Evolutionary conservation across 495 filamentous ascomycete species (phyloP).

Genomic region (Talaromyces borbonicus): DNA sequence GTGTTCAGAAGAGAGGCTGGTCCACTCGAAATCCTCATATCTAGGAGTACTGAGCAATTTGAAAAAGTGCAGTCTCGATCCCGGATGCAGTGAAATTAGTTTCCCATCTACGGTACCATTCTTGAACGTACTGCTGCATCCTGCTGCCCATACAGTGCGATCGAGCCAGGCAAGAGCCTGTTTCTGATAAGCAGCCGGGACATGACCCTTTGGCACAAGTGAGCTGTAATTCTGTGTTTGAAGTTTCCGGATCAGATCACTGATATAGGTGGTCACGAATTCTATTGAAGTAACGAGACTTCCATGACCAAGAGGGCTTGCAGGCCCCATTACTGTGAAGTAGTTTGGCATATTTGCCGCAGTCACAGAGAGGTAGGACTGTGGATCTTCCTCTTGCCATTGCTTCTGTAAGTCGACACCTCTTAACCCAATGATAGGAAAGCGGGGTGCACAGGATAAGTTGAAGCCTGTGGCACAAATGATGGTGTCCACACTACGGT

Average conservation of each 20-base stretch:
- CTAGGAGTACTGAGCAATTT: constrained; percentile 37
- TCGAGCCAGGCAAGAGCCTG: no score
- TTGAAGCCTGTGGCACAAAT: constrained; percentile 49
- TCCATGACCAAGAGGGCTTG: constrained; percentile 30
- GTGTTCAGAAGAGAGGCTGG: no score
- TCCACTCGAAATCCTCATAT: constrained; percentile 42
- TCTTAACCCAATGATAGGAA: constrained; percentile 40
- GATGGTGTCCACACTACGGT: constrained; percentile 29
- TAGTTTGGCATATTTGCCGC: constrained; percentile 58
- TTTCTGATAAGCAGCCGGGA: no score
- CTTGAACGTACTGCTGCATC: constrained; percentile 39
- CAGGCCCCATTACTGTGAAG: constrained; percentile 43
- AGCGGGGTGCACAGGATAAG: constrained; percentile 37
- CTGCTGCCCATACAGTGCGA: constrained; percentile 27
- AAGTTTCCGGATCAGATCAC: constrained; percentile 25
- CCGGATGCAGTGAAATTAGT: constrained; percentile 24
- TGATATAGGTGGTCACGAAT: constrained; percentile 30
- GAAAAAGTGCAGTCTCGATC: constrained; percentile 37
- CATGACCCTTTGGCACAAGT: constrained; percentile 21
- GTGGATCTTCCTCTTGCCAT: constrained; percentile 43
- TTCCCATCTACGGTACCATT: constrained; percentile 16
- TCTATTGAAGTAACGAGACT: constrained; percentile 23
- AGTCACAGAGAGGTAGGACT: constrained; percentile 46
- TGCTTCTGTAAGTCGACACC: constrained; percentile 38
- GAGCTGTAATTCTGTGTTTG: constrained; percentile 25